These are phyloP conservation scores for Populus ilicifolia DNA, from an alignment of 345 rosid genomes.

Conservation along the genomic window DNA sequence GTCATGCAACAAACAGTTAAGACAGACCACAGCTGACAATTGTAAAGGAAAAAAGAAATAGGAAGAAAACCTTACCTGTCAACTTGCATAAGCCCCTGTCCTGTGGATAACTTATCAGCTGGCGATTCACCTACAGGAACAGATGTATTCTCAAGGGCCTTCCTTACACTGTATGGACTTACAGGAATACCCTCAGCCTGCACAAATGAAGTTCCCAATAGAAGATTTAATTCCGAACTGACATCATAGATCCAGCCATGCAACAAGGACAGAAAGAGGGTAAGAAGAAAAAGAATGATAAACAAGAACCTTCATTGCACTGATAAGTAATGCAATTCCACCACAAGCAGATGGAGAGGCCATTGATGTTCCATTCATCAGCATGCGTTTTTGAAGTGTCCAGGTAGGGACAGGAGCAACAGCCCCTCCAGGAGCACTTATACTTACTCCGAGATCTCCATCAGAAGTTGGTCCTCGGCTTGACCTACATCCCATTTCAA, in stretches of 20 bases:
- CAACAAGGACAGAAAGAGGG: slow-evolving; percentile 7
- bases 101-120: slow-evolving; percentile 83
- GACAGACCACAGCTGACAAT: slow-evolving; percentile 6
- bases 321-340: slow-evolving; percentile 80
- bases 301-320: slow-evolving; percentile 85
- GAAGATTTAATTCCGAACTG: slow-evolving; percentile 14
- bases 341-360: slow-evolving; percentile 99
- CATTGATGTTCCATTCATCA: slow-evolving; percentile 99
- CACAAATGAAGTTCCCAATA: slow-evolving; percentile 19
- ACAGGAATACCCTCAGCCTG: slow-evolving; percentile 79
- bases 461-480: slow-evolving; percentile 97
- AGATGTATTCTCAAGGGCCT: slow-evolving; percentile 88
- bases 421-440: slow-evolving; percentile 99
- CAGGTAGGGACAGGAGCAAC: slow-evolving; percentile 99
- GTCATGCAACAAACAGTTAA: slow-evolving; percentile 26
- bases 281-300: neutral
- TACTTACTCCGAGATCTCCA: slow-evolving; percentile 92
- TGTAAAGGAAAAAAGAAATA: slow-evolving; percentile 1
- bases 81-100: slow-evolving; percentile 97
- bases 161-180: slow-evolving; percentile 82
- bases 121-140: slow-evolving; percentile 62
- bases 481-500: slow-evolving; percentile 61
- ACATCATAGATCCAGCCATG: slow-evolving; percentile 2
- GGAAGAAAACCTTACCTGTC: slow-evolving; percentile 58
- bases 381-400: slow-evolving; percentile 98